Evolutionary conservation across 768 basidiomycete species (phyloP).

Genomic region (Trametopsis cervina): DNA sequence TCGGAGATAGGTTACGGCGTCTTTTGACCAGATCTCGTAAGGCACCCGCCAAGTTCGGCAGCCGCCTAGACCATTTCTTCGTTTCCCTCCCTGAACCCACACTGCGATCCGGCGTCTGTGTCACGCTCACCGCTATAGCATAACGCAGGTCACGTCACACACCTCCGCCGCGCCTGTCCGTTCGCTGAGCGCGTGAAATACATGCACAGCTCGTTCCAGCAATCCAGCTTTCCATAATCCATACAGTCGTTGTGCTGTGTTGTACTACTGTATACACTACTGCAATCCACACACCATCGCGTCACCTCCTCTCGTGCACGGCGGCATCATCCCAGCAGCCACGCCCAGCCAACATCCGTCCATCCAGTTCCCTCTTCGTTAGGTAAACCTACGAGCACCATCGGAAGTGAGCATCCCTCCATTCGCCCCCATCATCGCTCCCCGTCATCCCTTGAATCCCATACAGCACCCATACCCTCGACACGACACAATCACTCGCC

Average conservation of each 20-base stretch:
- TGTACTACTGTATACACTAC: too few relatives aligned
- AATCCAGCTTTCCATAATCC: too few relatives aligned
- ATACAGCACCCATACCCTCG: neutral
- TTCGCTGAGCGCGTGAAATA: neutral
- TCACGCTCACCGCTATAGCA: conserved; percentile 8
- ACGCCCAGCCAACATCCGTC: too few relatives aligned
- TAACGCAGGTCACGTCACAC: too few relatives aligned
- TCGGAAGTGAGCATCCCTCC: conserved; percentile 7
- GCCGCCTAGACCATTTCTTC: conserved; percentile 7
- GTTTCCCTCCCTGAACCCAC: neutral
- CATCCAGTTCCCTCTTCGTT: too few relatives aligned
- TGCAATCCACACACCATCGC: too few relatives aligned
- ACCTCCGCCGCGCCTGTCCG: neutral
- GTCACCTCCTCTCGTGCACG: too few relatives aligned
- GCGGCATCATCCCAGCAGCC: too few relatives aligned
- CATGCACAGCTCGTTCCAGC: neutral
- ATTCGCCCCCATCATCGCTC: too few relatives aligned
- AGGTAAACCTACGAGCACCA: conserved; percentile 9
- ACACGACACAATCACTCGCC: conserved; percentile 11
- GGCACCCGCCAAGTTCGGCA: conserved; percentile 10
- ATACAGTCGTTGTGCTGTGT: too few relatives aligned
- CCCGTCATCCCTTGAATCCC: too few relatives aligned
- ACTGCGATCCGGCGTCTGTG: conserved; percentile 9
- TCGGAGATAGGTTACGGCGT: conserved; percentile 5
- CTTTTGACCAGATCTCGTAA: conserved; percentile 4